phyloP scores from a whole-genome alignment of 1,284 basidiomycete genomes.

The Fomitopsis palustris region DNA sequence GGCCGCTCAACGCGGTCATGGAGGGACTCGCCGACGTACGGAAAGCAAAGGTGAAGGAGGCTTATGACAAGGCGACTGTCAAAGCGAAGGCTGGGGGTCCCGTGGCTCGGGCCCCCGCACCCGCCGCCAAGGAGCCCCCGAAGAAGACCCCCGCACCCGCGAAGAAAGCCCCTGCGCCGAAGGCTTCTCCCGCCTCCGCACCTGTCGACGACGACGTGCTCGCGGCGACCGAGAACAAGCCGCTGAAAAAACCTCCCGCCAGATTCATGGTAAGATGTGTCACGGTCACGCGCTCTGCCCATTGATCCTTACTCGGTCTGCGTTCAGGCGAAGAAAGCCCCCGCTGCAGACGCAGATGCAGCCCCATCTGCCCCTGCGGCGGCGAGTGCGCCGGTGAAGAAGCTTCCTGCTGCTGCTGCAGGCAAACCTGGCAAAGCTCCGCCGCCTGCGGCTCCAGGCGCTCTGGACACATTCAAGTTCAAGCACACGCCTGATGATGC shows the following conservation, averaged over 20 bases:
- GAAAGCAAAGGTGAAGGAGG: constrained; percentile 93
- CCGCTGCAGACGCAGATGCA: constrained; percentile 26
- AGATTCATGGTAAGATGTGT: constrained; percentile 40
- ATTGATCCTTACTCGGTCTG: not conserved
- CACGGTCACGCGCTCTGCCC: no score
- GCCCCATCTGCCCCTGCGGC: constrained; percentile 25
- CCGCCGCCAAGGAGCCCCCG: constrained; percentile 36
- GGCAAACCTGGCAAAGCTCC: constrained; percentile 52
- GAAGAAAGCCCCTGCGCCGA: constrained; percentile 30
- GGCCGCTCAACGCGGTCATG: constrained; percentile 85
- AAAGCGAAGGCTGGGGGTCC: constrained; percentile 74
- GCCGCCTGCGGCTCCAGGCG: constrained; percentile 42
- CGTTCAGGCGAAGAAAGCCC: constrained; percentile 51
- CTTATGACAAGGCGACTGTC: constrained; percentile 84
- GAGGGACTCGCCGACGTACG: constrained; percentile 88
- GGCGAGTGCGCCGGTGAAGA: constrained; percentile 42
- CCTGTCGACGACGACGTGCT: constrained; percentile 28
- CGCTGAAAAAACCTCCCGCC: constrained; percentile 45
- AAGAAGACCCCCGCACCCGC: constrained; percentile 44
- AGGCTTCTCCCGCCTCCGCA: constrained; percentile 20
- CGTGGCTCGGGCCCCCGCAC: constrained; percentile 39
- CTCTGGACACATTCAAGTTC: constrained; percentile 86
- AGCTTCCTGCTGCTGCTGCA: constrained; percentile 35
- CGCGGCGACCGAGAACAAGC: constrained; percentile 40
- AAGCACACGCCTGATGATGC: constrained; percentile 93